Percentiles rank a stretch among this genome's conserved stretches.
These are phyloP conservation scores for Picea glauca DNA, from an alignment of 75 land plant species.

Conservation along the genomic window DNA sequence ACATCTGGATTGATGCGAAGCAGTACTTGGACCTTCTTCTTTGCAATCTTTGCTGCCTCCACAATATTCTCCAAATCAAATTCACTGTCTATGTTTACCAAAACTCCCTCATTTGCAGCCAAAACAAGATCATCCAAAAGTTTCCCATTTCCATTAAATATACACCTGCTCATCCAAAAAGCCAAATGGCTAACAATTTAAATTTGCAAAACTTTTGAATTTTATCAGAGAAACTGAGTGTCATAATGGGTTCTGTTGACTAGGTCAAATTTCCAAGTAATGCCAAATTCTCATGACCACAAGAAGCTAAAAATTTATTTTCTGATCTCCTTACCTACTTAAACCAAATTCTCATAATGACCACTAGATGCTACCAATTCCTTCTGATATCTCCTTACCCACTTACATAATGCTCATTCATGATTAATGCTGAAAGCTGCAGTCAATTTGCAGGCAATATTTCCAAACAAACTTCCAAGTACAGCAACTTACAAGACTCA, in stretches of 20 bases:
- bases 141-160: slow-evolving; percentile 98
- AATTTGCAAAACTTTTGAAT: background rate
- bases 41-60: slow-evolving; percentile 62
- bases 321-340: background rate
- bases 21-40: slow-evolving; percentile 70
- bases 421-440: background rate
- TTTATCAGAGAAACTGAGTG: background rate
- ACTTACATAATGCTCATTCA: background rate
- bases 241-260: background rate
- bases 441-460: background rate
- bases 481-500: background rate
- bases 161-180: slow-evolving; percentile 49
- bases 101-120: slow-evolving; percentile 82
- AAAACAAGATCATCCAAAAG: slow-evolving; percentile 75
- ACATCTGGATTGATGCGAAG: slow-evolving; percentile 97
- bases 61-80: slow-evolving; percentile 91
- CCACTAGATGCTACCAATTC: background rate
- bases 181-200: slow-evolving; percentile 1
- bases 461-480: background rate
- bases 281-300: background rate
- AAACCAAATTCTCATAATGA: background rate
- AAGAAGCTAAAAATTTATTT: background rate
- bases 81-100: slow-evolving; percentile 92
- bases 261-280: background rate
- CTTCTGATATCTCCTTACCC: background rate